Base-by-base conservation (phyloP, 805 yeast genomes). In the Pichia gijzeniarum region DNA sequence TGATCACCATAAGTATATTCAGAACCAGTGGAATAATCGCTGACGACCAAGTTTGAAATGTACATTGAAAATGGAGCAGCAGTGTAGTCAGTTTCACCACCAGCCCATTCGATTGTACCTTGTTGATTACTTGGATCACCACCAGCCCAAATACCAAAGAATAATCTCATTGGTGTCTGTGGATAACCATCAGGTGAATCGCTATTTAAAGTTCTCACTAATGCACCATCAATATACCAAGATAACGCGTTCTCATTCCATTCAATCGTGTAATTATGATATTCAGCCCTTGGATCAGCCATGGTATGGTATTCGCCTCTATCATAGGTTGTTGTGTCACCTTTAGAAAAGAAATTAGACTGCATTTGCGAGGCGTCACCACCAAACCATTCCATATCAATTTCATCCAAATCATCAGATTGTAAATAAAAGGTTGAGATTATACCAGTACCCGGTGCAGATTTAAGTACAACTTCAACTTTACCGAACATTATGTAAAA, bases 401-500 rank as follows among this genome's bases (percentile, higher is more conserved):
- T 79, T 65, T 90, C 97, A 64, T 90, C 97, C 52, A 82, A 69
- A 57, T 84, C 95, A 61, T 90, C 96, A 55, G 75, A 68, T 59
- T 87, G 95, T 44, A 89, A 71, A 52, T 82, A 86, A 53, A 89
- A 78, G 2, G 93, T 81, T 0, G 96, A 83, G 13, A 88, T 78
- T 35, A 90, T 73, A 50, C 96, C 96, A 17, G 63, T 64, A 21
- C 96, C 96, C 14, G 74, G 67, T 4, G 95, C 90, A 16, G 90
- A 85, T 60, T 81, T 73, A 49, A 85, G 61, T 1, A 70, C 71
- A 5, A 79, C 88, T 61, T 85, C 95, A 27, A 88, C 77, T 52
- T 79, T 79, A 48, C 97, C 97, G 63, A 81, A 90, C 93, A 89
- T 85, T 55, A 90, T 77, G 67, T 87, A 87, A 62, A 84, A 87